phyloP scores from a whole-genome alignment of 768 basidiomycete genomes.

The Lentinula aciculospora region DNA sequence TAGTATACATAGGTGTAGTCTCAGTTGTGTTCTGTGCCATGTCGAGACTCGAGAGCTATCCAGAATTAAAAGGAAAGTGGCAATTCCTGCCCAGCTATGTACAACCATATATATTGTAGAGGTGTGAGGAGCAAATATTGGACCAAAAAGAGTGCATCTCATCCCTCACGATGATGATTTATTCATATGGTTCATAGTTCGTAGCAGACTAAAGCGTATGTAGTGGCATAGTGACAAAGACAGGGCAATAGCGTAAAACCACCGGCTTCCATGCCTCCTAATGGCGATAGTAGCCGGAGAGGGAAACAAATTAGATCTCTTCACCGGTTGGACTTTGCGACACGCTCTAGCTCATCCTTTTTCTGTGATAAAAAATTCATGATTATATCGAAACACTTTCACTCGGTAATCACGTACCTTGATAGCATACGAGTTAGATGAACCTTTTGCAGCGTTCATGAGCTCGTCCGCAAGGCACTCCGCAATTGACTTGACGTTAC shows the following conservation, averaged over 20 bases:
- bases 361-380: constrained; percentile 43
- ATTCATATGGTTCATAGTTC: constrained; percentile 1
- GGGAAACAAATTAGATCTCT: constrained; percentile 16
- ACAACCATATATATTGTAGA: no score
- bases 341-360: constrained; percentile 99
- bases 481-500: constrained; percentile 98
- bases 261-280: background rate
- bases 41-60: background rate
- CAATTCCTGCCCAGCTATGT: background rate
- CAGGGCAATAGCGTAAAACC: background rate
- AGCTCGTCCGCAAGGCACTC: constrained; percentile 99
- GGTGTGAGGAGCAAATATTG: no score
- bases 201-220: constrained; percentile 4
- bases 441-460: constrained; percentile 99
- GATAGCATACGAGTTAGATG: constrained; percentile 99
- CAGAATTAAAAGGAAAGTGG: background rate
- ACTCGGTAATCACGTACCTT: constrained; percentile 53
- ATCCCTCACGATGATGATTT: background rate
- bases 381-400: background rate
- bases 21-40: background rate
- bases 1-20: background rate
- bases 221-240: background rate
- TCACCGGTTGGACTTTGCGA: constrained; percentile 99
- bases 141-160: no score
- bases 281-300: background rate